These are phyloP conservation scores for Aquilaria malaccensis DNA, from an alignment of 345 rosid species.

Conservation along the genomic window DNA sequence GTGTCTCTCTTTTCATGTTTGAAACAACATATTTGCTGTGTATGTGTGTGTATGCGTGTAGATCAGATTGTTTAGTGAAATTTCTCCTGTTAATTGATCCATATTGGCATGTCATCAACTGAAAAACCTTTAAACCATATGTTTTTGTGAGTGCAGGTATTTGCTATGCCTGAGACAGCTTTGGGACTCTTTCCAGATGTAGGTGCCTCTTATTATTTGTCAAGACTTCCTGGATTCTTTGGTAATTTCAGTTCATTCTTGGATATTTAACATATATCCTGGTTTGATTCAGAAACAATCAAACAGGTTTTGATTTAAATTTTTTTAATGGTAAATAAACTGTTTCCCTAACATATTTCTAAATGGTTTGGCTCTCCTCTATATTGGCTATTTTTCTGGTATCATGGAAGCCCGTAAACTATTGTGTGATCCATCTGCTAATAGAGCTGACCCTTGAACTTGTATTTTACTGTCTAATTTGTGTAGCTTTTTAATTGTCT, in stretches of 20 bases:
- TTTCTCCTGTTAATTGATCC: not conserved
- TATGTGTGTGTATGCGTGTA: not conserved
- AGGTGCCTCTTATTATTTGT: conserved; percentile 70
- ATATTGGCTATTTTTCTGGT: not conserved
- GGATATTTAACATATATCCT: not conserved
- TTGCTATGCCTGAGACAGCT: conserved; percentile 84
- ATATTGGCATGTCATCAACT: not conserved
- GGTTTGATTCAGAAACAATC: too few relatives aligned
- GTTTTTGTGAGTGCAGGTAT: conserved; percentile 29
- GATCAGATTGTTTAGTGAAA: conserved; percentile 3
- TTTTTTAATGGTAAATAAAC: not conserved
- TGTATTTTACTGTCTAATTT: not conserved
- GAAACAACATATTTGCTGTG: not conserved
- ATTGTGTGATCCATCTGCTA: not conserved
- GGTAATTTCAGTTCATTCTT: conserved; percentile 30
- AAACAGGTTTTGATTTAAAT: not conserved
- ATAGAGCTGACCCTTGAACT: not conserved
- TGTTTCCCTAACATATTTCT: not conserved
- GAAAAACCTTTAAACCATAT: too few relatives aligned
- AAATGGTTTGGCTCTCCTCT: not conserved
- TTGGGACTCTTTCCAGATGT: conserved; percentile 77
- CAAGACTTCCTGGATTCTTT: conserved; percentile 74
- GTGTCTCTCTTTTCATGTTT: not conserved
- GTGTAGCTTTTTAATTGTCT: not conserved
- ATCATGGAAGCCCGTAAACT: not conserved